A percentile compares a stretch with the other conserved stretches of the same genome.
Evolutionary conservation across 2,329 filamentous ascomycete species (phyloP).

Genomic region (Nemania sp.): DNA sequence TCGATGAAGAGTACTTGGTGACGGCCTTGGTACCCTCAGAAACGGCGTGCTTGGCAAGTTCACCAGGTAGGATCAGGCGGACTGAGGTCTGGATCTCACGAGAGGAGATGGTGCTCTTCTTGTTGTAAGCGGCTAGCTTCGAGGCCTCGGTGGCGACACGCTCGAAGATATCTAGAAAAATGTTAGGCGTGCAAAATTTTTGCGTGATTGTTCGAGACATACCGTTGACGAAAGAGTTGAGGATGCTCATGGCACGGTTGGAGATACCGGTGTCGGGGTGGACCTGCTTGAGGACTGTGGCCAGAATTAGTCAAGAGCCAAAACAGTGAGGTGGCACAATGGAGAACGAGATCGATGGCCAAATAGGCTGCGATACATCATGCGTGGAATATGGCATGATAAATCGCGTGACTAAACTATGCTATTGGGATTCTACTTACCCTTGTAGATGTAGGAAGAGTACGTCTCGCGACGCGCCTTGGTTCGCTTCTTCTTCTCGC

Average conservation of each 20-base stretch:
- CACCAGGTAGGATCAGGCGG: constrained; percentile 94
- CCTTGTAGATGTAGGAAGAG: constrained; percentile 99
- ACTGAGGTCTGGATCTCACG: constrained; percentile 99
- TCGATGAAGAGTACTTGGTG: constrained; percentile 99
- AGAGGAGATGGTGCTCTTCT: constrained; percentile 99
- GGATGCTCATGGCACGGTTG: constrained; percentile 99
- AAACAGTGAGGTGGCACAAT: too few species aligned
- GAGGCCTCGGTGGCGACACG: constrained; percentile 97
- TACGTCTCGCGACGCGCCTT: constrained; percentile 99
- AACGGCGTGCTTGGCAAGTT: constrained; percentile 98
- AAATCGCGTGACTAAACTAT: too few species aligned
- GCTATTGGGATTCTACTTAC: constrained; percentile 56
- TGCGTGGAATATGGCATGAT: too few species aligned
- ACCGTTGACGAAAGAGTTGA: constrained; percentile 99
- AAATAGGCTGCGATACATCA: too few species aligned
- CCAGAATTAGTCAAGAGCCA: constrained; percentile 36
- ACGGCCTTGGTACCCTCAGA: constrained; percentile 99
- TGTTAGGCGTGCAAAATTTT: neutral
- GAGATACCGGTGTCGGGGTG: constrained; percentile 99
- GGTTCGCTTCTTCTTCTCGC: constrained; percentile 99
- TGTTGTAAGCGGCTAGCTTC: constrained; percentile 99
- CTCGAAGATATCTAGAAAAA: constrained; percentile 86
- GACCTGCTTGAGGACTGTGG: constrained; percentile 95
- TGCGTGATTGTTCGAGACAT: constrained; percentile 44
- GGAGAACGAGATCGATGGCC: too few species aligned